phyloP scores from a whole-genome alignment of 768 basidiomycete genomes.

The Sarcomyxa edulis region DNA sequence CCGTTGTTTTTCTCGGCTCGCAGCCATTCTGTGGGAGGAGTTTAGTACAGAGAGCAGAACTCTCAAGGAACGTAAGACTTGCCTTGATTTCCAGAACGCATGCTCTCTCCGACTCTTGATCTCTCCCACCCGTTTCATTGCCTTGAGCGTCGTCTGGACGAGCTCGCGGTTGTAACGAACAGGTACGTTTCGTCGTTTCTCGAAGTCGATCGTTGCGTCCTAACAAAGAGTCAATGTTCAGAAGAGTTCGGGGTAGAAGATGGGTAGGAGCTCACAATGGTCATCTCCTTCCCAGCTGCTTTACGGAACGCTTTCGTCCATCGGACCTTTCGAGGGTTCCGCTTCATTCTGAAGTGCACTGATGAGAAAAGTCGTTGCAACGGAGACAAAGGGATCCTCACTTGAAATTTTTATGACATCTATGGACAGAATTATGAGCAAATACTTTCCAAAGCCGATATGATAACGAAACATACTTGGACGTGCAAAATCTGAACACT shows the following conservation, averaged over 20 bases:
- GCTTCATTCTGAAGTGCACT: constrained; percentile 81
- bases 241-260: background rate
- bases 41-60: constrained; percentile 4
- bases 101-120: constrained; percentile 87
- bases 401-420: constrained; percentile 99
- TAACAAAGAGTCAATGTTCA: constrained; percentile 22
- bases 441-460: background rate
- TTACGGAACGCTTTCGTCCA: constrained; percentile 99
- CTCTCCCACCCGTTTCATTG: constrained; percentile 93
- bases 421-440: constrained; percentile 23
- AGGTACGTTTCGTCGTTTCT: constrained; percentile 96
- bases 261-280: constrained; percentile 59
- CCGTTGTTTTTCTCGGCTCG: constrained; percentile 72
- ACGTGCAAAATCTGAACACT: constrained; percentile 96
- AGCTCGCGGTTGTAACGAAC: constrained; percentile 96
- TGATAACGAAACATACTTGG: constrained; percentile 60
- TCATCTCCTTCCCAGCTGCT: constrained; percentile 99
- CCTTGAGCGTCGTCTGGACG: constrained; percentile 88
- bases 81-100: constrained; percentile 95
- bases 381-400: constrained; percentile 32
- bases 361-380: background rate
- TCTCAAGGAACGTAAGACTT: constrained; percentile 8
- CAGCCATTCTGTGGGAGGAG: constrained; percentile 63
- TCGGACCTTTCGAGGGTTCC: constrained; percentile 96
- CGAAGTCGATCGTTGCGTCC: constrained; percentile 99